Conservation (phyloP, 2,329 filamentous ascomycete species). For the Alternaria ethzedia region DNA sequence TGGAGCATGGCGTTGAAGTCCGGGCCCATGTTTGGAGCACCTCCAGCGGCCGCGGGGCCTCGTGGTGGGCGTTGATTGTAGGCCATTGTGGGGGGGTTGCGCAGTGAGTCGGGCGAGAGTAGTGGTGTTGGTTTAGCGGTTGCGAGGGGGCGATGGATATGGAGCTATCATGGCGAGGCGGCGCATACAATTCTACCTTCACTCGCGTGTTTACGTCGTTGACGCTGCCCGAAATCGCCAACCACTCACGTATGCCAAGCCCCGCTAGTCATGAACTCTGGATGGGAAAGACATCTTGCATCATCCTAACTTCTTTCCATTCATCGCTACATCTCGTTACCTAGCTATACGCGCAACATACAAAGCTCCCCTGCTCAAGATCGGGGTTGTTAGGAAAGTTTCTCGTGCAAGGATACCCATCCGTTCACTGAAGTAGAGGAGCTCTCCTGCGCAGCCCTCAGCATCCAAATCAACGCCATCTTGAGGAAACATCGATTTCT, state of each 20-base stretch:
- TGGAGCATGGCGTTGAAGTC: slow-evolving; percentile 48
- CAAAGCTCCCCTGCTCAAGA: background rate
- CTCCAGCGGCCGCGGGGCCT: slow-evolving; percentile 38
- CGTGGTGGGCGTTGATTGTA: slow-evolving; percentile 38
- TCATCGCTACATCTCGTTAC: too few relatives aligned
- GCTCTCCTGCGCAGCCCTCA: background rate
- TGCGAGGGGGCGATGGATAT: slow-evolving; percentile 20
- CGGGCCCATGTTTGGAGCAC: slow-evolving; percentile 36
- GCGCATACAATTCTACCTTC: slow-evolving; percentile 22
- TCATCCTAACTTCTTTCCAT: background rate
- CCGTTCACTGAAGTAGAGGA: background rate
- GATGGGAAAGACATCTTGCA: background rate
- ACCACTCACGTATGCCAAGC: slow-evolving; percentile 20
- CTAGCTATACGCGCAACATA: too few relatives aligned
- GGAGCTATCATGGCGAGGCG: slow-evolving; percentile 41
- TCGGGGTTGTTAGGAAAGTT: background rate
- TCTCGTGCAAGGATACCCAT: background rate
- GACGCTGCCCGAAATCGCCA: slow-evolving; percentile 22
- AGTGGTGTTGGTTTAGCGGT: slow-evolving; percentile 23
- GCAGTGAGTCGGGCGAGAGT: slow-evolving; percentile 5
- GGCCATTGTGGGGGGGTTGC: slow-evolving; percentile 27
- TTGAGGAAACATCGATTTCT: background rate
- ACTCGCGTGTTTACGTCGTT: slow-evolving; percentile 18
- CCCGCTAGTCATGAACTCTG: slow-evolving; percentile 11
- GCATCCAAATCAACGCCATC: background rate